Base-by-base conservation (phyloP, 495 filamentous ascomycete genomes). In the Xylaria intraflava region DNA sequence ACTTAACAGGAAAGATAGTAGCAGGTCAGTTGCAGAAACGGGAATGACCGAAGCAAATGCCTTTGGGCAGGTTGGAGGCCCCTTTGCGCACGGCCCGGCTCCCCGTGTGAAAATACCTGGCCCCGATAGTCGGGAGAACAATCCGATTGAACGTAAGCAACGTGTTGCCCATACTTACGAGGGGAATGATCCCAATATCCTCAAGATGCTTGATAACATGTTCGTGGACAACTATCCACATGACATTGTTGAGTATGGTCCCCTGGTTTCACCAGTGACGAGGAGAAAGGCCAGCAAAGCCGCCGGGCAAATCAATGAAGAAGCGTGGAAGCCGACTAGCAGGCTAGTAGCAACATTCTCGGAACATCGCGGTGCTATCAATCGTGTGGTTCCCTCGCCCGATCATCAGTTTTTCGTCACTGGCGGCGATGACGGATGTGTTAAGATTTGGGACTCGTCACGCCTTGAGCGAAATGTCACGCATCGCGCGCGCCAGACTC, bases 371-470 rank as follows among this genome's bases (percentile, higher is more conserved):
- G 88, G 78, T 2, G 79, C 88, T 19, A 82, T 97, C 58, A 96
- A 88, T 59, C 81, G 91, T 5, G 82, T 97, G 12, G 76, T 88
- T 5, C 78, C 89, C 20, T 83, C 92, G 2, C 89, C 94, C 7
- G 94, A 97, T 66, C 94, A 99, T 67, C 72, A 81, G 3, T 99
- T 99, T 73, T 99, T 99, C 68, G 78, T 93, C 24, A 97, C 92
- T 0, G 93, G 79, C 5, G 90, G 91, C 11, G 90, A 97, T 67
- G 94, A 99, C 70, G 87, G 91, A 9, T 85, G 80, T 14, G 89
- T 96, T 36, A 94, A 89, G 61, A 78, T 99, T 8, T 99, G 94
- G 94, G 94, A 99, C 67, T 86, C 89, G 10, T 81, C 81, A 20
- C 80, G 94, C 30, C 73, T 99, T 4, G 94, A 99, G 65, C 83